Conservation (phyloP, 257 asterid genomes). For the Rehmannia glutinosa region DNA sequence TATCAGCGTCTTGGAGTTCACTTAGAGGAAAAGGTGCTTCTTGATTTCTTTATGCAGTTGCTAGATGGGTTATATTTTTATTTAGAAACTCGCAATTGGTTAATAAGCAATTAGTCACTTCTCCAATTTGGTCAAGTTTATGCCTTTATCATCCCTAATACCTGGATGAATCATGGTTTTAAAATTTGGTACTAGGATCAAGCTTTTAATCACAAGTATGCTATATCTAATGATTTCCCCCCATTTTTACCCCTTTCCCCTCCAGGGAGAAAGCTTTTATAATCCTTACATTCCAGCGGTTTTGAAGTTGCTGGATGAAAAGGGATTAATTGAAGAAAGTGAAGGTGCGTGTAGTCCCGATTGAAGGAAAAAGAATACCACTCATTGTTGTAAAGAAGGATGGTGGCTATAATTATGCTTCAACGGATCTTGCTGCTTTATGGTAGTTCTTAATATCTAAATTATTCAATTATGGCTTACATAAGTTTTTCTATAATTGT, state of each 20-base stretch:
- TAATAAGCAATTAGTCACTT: background rate
- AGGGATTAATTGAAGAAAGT: slow-evolving; percentile 79
- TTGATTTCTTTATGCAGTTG: too few species aligned
- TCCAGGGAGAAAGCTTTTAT: slow-evolving; percentile 95
- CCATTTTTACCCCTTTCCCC: background rate
- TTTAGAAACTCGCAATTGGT: too few species aligned
- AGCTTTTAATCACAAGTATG: too few species aligned
- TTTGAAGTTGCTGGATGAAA: slow-evolving; percentile 46
- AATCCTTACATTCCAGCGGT: slow-evolving; percentile 73
- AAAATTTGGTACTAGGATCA: too few species aligned
- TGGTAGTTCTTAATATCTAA: too few species aligned
- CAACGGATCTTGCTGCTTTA: slow-evolving; percentile 89
- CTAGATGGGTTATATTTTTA: too few species aligned
- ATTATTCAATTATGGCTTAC: too few species aligned
- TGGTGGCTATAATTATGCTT: slow-evolving; percentile 94
- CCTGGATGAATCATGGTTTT: too few species aligned
- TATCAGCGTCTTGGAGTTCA: slow-evolving; percentile 70
- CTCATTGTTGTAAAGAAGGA: slow-evolving; percentile 91
- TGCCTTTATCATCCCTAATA: too few species aligned
- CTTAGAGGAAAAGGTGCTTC: slow-evolving; percentile 93
- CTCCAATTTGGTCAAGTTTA: background rate
- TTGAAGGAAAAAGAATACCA: slow-evolving; percentile 73
- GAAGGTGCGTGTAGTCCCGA: slow-evolving; percentile 93
- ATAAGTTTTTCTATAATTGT: slow-evolving; percentile 2
- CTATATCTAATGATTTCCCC: too few species aligned